Conservation (phyloP, 306 rosid species). For the Vachellia pachyceras region DNA sequence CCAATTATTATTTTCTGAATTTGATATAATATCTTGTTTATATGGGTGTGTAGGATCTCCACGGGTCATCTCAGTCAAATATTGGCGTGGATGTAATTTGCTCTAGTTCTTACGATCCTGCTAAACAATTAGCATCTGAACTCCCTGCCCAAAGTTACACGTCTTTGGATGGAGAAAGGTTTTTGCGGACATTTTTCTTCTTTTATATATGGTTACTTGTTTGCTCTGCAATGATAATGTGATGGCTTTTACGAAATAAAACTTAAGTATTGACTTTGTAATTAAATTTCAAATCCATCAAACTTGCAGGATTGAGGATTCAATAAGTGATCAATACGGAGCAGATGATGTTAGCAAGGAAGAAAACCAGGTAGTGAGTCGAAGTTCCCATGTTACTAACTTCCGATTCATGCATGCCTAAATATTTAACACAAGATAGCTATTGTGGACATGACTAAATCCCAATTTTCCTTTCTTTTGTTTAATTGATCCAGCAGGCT, state of each 20-base stretch:
- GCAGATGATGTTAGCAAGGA: conserved; percentile 47
- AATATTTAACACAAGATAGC: conserved; percentile 30
- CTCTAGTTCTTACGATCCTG: conserved; percentile 67
- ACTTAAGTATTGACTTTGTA: conserved; percentile 6
- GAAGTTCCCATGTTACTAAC: conserved; percentile 38
- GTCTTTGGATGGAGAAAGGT: conserved; percentile 69
- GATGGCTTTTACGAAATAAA: conserved; percentile 25
- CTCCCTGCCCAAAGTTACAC: conserved; percentile 47
- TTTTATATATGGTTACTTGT: conserved; percentile 20
- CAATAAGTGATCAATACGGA: conserved; percentile 47
- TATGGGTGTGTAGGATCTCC: conserved; percentile 59
- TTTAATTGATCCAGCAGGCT: conserved; percentile 57
- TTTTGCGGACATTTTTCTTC: conserved; percentile 33
- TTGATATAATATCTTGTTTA: neutral
- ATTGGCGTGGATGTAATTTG: conserved; percentile 53
- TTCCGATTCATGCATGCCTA: conserved; percentile 22
- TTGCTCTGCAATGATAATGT: neutral
- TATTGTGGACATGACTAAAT: conserved; percentile 34
- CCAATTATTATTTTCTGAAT: conserved; percentile 8
- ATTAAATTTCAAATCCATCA: conserved; percentile 20
- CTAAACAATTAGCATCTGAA: conserved; percentile 78
- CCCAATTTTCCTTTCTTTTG: conserved; percentile 37
- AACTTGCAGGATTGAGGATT: conserved; percentile 61
- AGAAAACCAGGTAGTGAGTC: conserved; percentile 68
- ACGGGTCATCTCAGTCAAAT: conserved; percentile 58